phyloP scores from a whole-genome alignment of 2,329 filamentous ascomycete species.

The Venturia nashicola region DNA sequence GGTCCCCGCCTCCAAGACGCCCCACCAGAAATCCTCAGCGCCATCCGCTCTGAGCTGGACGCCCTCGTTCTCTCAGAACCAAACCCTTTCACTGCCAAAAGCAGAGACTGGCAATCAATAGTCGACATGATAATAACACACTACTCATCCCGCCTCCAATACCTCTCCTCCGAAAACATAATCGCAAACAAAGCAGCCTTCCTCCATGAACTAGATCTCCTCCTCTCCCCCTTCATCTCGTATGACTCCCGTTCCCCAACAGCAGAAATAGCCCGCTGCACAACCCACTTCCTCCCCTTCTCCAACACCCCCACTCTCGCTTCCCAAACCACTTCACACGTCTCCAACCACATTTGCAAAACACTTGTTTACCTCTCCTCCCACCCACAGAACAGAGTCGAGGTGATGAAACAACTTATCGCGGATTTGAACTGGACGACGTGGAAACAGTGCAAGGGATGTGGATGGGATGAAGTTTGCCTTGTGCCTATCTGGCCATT shows the following conservation, averaged over 20 bases:
- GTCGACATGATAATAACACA: conserved; percentile 53
- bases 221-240: conserved; percentile 28
- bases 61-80: conserved; percentile 26
- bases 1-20: conserved; percentile 13
- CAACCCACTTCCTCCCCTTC: conserved; percentile 27
- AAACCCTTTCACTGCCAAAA: conserved; percentile 8
- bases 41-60: conserved; percentile 32
- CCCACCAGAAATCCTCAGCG: conserved; percentile 20
- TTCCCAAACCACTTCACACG: conserved; percentile 18
- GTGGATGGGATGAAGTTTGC: conserved; percentile 42
- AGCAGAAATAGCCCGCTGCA: conserved; percentile 35
- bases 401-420: conserved; percentile 29
- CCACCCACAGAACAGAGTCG: conserved; percentile 11
- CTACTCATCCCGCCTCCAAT: conserved; percentile 44
- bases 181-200: conserved; percentile 11
- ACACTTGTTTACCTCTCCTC: conserved; percentile 17
- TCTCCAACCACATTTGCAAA: conserved; percentile 22
- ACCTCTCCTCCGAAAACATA: conserved; percentile 18
- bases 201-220: conserved; percentile 14
- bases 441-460: conserved; percentile 46
- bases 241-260: conserved; percentile 22
- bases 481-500: conserved; percentile 54
- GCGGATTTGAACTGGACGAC: conserved; percentile 44
- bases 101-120: conserved; percentile 53
- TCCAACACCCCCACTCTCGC: conserved; percentile 15